phyloP scores from a whole-genome alignment of 306 rosid genomes.

The Cucumis melo region DNA sequence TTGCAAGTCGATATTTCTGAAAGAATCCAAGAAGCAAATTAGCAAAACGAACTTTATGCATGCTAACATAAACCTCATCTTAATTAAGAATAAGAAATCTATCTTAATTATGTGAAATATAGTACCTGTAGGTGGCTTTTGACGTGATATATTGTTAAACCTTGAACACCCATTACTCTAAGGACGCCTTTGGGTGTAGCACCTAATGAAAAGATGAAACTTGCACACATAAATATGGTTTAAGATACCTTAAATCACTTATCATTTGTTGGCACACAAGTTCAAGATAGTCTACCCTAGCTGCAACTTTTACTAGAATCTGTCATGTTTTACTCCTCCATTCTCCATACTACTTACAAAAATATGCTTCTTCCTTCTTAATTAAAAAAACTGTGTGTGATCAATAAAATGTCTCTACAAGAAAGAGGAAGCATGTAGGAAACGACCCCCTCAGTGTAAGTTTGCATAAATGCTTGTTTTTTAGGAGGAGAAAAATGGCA shows the following conservation, averaged over 20 bases:
- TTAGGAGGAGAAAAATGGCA: neutral
- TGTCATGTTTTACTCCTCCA: neutral
- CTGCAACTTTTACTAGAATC: neutral
- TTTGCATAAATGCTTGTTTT: neutral
- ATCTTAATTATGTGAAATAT: neutral
- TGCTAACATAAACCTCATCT: neutral
- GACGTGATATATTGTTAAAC: conserved; percentile 92
- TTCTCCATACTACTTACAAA: neutral
- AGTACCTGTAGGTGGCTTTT: conserved; percentile 95
- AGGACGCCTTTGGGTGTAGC: conserved; percentile 99
- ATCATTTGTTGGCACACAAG: neutral
- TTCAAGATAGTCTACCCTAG: neutral
- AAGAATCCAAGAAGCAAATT: conserved; percentile 13
- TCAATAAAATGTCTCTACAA: neutral
- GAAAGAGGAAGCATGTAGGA: neutral
- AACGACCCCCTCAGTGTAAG: neutral
- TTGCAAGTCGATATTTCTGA: conserved; percentile 96
- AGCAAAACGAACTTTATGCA: neutral
- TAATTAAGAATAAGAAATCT: neutral
- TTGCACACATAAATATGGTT: neutral
- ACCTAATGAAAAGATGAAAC: conserved; percentile 31
- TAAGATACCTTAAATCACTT: too few relatives aligned
- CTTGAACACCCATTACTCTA: conserved; percentile 95
- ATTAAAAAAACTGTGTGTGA: neutral
- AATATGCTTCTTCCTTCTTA: neutral